phyloP scores from a whole-genome alignment of 495 filamentous ascomycete species.

The Daldinia caldariorum region DNA sequence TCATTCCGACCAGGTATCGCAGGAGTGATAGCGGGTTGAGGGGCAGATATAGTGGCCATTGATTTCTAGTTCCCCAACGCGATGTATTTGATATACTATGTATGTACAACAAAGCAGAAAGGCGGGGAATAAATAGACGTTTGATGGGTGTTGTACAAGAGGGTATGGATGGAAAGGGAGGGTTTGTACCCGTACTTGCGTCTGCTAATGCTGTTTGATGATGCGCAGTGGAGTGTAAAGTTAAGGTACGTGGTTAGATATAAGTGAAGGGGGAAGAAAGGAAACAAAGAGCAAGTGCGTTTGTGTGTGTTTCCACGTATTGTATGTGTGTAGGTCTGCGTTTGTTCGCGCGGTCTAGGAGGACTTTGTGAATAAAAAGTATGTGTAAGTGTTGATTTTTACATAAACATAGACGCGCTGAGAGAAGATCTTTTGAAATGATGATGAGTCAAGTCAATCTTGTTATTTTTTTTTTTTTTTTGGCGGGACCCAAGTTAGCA shows the following conservation, averaged over 20 bases:
- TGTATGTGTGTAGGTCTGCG: constrained; percentile 7
- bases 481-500: constrained; percentile 21
- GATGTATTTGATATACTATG: constrained; percentile 18
- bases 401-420: constrained; percentile 33
- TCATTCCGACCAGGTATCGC: constrained; percentile 44
- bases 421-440: constrained; percentile 29
- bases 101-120: constrained; percentile 14
- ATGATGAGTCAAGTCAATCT: constrained; percentile 27
- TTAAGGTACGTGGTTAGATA: constrained; percentile 10
- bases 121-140: constrained; percentile 10
- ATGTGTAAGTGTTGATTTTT: constrained; percentile 18
- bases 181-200: constrained; percentile 20
- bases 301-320: neutral
- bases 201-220: constrained; percentile 14
- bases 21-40: constrained; percentile 37
- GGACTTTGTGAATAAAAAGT: constrained; percentile 8
- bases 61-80: constrained; percentile 14
- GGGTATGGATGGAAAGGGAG: constrained; percentile 13
- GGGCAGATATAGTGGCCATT: constrained; percentile 44
- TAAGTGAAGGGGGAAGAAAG: constrained; percentile 1
- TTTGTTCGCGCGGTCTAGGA: constrained; percentile 21
- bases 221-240: constrained; percentile 5
- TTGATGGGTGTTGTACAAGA: constrained; percentile 11
- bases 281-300: neutral
- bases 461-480: constrained; percentile 26